phyloP scores from a whole-genome alignment of 371 early-diverging fungal species.

The Mortierella sp. region DNA sequence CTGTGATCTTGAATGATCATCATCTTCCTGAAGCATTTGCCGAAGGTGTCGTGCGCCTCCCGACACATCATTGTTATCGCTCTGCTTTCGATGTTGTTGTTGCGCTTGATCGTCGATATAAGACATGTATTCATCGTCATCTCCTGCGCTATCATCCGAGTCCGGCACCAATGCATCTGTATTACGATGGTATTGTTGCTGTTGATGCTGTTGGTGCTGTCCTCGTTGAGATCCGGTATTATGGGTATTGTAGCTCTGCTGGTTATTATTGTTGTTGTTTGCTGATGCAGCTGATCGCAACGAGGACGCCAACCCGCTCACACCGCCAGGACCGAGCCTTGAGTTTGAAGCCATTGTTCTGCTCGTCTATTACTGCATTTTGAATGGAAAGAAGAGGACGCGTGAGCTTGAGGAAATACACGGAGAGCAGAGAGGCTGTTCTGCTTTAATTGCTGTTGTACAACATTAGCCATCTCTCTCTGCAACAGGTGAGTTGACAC shows the following conservation, averaged over 20 bases:
- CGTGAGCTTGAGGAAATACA: too few species aligned
- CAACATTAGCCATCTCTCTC: too few species aligned
- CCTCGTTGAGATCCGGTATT: conserved; percentile 5
- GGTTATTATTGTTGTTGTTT: conserved; percentile 7
- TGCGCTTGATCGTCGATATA: conserved; percentile 41
- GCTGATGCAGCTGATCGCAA: conserved; percentile 34
- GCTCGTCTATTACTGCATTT: too few species aligned
- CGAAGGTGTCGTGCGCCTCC: conserved; percentile 12
- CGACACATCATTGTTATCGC: background rate
- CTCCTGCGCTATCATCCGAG: conserved; percentile 48
- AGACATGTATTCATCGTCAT: conserved; percentile 43
- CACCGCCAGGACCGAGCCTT: conserved; percentile 37
- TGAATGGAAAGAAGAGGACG: too few species aligned
- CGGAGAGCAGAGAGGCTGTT: too few species aligned
- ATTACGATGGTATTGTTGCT: conserved; percentile 9
- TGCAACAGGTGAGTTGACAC: too few species aligned
- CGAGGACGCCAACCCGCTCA: conserved; percentile 49
- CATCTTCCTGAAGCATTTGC: conserved; percentile 34
- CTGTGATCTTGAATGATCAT: conserved; percentile 6
- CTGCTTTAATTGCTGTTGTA: too few species aligned
- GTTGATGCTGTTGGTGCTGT: conserved; percentile 14
- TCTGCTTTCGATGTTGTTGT: conserved; percentile 15
- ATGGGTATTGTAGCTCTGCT: conserved; percentile 1
- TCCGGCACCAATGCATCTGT: conserved; percentile 32
- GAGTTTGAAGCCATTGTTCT: conserved; percentile 32